These are phyloP conservation scores for Schizosaccharomyces lindneri DNA, from an alignment of 805 yeast genomes.

Conservation along the genomic window DNA sequence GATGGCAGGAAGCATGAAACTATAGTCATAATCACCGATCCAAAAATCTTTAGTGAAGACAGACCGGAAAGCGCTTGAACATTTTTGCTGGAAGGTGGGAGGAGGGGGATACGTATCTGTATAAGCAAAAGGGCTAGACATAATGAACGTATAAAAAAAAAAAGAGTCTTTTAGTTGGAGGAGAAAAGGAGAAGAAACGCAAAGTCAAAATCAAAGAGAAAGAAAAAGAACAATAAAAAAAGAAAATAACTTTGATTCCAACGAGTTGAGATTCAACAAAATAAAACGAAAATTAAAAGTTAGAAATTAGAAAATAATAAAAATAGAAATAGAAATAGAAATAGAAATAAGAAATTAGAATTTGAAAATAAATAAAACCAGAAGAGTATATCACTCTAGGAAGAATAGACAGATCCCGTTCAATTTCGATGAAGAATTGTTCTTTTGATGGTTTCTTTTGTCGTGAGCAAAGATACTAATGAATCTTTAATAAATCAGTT, in stretches of 20 bases:
- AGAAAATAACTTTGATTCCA: background rate
- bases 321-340: too few relatives aligned
- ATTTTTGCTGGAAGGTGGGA: background rate
- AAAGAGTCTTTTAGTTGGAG: background rate
- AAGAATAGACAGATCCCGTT: too few relatives aligned
- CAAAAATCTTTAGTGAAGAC: slow-evolving; percentile 1
- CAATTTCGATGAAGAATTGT: background rate
- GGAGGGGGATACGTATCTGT: background rate
- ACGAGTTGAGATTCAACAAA: background rate
- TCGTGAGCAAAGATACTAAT: too few relatives aligned
- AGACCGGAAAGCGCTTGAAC: too few relatives aligned
- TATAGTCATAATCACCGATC: slow-evolving; percentile 72
- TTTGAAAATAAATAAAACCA: too few relatives aligned
- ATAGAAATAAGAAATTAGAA: too few relatives aligned
- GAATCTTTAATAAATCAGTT: too few relatives aligned
- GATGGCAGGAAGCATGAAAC: slow-evolving; percentile 52
- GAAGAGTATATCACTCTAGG: too few relatives aligned
- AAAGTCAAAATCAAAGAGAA: background rate
- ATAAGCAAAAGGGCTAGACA: background rate
- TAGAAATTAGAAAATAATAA: too few relatives aligned
- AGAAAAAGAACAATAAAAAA: background rate
- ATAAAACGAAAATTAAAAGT: background rate
- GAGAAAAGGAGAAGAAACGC: background rate
- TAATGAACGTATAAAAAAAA: background rate
- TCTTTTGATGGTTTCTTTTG: too few relatives aligned